Percentiles rank a stretch among this genome's conserved stretches.
Evolutionary conservation across 352 stramenopile genomes (phyloP).

Genomic region (Globisporangium polare): DNA sequence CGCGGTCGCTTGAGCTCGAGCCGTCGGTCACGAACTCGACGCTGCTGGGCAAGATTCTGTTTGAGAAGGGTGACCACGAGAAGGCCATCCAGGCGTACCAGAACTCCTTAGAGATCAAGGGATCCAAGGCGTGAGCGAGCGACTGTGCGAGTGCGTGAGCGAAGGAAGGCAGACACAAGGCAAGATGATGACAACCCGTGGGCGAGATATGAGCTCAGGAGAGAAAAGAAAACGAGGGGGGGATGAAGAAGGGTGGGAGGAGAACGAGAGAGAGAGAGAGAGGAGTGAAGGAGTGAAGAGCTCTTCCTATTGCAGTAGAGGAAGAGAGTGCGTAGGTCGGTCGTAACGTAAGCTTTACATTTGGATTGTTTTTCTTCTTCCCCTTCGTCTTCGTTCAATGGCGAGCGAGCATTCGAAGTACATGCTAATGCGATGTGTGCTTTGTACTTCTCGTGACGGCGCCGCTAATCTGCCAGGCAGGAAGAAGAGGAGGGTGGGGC

Average conservation of each 20-base stretch:
- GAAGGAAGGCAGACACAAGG: background rate
- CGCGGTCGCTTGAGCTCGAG: slow-evolving; percentile 64
- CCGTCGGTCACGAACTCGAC: slow-evolving; percentile 81
- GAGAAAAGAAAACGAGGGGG: background rate
- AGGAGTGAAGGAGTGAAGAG: background rate
- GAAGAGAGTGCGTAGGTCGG: background rate
- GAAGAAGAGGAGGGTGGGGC: no score
- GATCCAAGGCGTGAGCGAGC: slow-evolving; percentile 8
- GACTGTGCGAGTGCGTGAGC: background rate
- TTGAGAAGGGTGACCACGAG: slow-evolving; percentile 86
- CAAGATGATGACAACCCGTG: background rate
- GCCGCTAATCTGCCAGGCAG: no score
- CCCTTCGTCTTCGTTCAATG: no score
- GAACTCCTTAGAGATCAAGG: slow-evolving; percentile 71
- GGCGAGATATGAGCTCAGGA: background rate
- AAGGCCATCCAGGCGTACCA: slow-evolving; percentile 84
- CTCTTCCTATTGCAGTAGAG: background rate
- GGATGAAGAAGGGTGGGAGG: background rate
- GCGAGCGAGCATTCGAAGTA: no score
- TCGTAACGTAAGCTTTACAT: background rate
- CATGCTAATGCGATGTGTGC: no score
- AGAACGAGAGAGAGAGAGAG: background rate
- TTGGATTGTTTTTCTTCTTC: background rate
- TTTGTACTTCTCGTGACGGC: no score
- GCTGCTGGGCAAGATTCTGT: slow-evolving; percentile 82